A percentile compares a stretch with the other conserved stretches of the same genome.
These are phyloP conservation scores for Novymonas esmeraldas DNA, from an alignment of 208 protist species.

Conservation along the genomic window DNA sequence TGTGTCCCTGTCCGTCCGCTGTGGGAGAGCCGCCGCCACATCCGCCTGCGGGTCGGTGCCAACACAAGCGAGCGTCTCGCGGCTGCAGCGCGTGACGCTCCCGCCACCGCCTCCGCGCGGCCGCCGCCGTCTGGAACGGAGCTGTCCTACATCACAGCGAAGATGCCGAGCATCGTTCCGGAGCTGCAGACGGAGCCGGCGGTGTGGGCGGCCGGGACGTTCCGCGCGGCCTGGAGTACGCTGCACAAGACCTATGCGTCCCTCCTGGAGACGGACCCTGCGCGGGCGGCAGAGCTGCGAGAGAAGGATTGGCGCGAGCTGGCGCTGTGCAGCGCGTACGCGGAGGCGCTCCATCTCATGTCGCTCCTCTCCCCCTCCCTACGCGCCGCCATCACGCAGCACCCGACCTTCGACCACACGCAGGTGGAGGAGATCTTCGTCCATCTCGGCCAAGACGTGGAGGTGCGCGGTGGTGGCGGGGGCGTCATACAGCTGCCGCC, in stretches of 20 bases:
- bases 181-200: slow-evolving; percentile 42
- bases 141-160: slow-evolving; percentile 31
- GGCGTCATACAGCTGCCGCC: slow-evolving; percentile 66
- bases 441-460: slow-evolving; percentile 77
- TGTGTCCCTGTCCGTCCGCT: too few species aligned
- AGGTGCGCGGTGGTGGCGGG: slow-evolving; percentile 57
- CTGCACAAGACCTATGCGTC: slow-evolving; percentile 37
- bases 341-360: slow-evolving; percentile 71
- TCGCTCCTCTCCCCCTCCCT: slow-evolving; percentile 57
- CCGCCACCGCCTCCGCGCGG: slow-evolving; percentile 18
- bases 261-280: slow-evolving; percentile 21
- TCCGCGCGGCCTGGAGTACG: slow-evolving; percentile 59
- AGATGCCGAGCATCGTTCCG: slow-evolving; percentile 37
- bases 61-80: slow-evolving; percentile 14
- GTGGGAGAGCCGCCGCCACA: slow-evolving; percentile 4
- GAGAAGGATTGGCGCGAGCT: slow-evolving; percentile 62
- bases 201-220: slow-evolving; percentile 56
- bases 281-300: slow-evolving; percentile 40
- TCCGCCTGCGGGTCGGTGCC: slow-evolving; percentile 20
- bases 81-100: slow-evolving; percentile 25
- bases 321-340: slow-evolving; percentile 58
- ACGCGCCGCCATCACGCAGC: slow-evolving; percentile 38
- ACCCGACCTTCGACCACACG: slow-evolving; percentile 44
- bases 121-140: slow-evolving; percentile 36
- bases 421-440: slow-evolving; percentile 82